Evolutionary conservation across 768 basidiomycete species (phyloP).

Genomic region (Tylopilus felleus): DNA sequence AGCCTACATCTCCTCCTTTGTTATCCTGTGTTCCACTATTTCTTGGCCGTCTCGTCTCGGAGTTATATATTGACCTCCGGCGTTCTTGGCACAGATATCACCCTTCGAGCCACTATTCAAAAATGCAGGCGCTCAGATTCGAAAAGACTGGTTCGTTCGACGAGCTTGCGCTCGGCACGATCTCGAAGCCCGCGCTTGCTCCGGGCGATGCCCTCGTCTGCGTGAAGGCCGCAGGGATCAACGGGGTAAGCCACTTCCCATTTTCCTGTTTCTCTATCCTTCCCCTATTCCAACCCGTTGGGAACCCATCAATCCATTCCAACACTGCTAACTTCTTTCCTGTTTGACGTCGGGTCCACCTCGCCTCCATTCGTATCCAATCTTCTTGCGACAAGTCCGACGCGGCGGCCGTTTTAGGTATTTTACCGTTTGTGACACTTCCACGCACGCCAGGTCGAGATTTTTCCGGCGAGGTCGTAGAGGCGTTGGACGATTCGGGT

Average conservation of each 20-base stretch:
- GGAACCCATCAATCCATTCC: too few relatives aligned
- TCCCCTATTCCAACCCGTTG: neutral
- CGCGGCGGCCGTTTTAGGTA: constrained; percentile 27
- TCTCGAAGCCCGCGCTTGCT: constrained; percentile 26
- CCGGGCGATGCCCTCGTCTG: constrained; percentile 33
- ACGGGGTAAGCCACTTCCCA: constrained; percentile 24
- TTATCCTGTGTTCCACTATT: neutral
- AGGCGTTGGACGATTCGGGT: constrained; percentile 28
- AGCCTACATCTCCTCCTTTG: neutral
- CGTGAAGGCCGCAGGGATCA: constrained; percentile 33
- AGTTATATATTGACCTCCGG: neutral
- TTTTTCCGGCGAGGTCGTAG: constrained; percentile 35
- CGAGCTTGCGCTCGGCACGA: constrained; percentile 19
- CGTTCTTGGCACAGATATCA: neutral
- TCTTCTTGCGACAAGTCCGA: constrained; percentile 22
- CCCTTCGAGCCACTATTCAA: constrained; percentile 1
- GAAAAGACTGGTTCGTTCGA: constrained; percentile 32
- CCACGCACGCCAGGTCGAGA: constrained; percentile 32
- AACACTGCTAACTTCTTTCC: neutral
- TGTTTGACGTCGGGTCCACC: neutral
- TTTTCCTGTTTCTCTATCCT: neutral
- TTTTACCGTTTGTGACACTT: constrained; percentile 31
- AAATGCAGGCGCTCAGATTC: constrained; percentile 33
- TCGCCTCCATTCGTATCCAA: neutral
- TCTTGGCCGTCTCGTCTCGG: neutral